Evolutionary conservation across 2,329 filamentous ascomycete genomes (phyloP), one percentile per base, ranked within the genome.

Genomic region (Tolypocladium paradoxum): DNA sequence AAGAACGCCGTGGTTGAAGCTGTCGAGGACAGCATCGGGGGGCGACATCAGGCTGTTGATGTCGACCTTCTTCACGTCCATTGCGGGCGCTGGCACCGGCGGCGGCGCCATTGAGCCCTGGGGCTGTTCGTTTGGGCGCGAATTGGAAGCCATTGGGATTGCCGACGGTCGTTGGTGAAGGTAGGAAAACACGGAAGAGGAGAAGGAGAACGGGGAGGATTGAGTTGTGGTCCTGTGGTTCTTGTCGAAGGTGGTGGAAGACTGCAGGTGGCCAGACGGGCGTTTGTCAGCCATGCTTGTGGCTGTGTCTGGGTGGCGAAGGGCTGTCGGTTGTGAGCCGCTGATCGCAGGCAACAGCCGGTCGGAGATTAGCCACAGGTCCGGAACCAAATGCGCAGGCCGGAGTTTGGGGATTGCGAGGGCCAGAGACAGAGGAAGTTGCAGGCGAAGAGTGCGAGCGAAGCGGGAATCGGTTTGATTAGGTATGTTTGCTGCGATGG

Each of bases 31-130:
- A n/a, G 71, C 70, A 37, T 83, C 81, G 24, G 81, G 81, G 34
- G 82, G 82, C 24, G 82, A 84, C 76, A 84, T 82, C 54, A 84
- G 69, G 56, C 71, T 82, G 69, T 65, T 75, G 58, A 79, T 77
- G 56, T 76, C 71, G 51, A 75, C 61, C 58, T 76, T 77, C 62
- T 72, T 76, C 5, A 58, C 34, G 24, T 58, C 58, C 50, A 61
- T 58, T 38, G 62, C 11, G 20, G 46, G 48, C 24, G 61, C 53
- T 36, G 61, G 59, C 24, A 56, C 56, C 11, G 62, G 60, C 47
- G 65, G 65, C 48, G 67, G 65, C 33, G 61, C 63, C 64, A 65
- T 66, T 60, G 64, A 54, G 54, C 53, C 55, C 48, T 54, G 51
- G 51, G 55, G 50, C 50, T 59, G 57, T 36, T 57, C 53, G 57